These are phyloP conservation scores for Magnolia sinica DNA, from an alignment of 164 flowering plant species.

Conservation along the genomic window DNA sequence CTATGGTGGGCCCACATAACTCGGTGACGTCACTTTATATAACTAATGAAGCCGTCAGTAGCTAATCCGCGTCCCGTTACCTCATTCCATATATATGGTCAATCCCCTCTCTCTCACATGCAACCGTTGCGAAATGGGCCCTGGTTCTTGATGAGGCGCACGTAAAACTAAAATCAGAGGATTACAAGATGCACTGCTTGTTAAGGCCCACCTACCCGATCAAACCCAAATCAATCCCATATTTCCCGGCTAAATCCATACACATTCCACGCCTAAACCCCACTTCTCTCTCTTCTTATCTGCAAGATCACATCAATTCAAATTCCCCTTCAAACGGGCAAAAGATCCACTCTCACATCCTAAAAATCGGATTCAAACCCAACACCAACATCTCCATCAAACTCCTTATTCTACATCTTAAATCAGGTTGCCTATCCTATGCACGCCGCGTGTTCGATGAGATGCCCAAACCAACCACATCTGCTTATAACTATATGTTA, in stretches of 20 bases:
- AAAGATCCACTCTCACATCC: conserved; percentile 61
- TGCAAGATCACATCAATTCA: conserved; percentile 70
- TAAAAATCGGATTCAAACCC: conserved; percentile 64
- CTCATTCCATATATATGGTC: too few relatives aligned
- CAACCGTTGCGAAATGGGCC: too few relatives aligned
- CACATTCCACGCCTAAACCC: conserved; percentile 20
- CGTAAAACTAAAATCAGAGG: background rate
- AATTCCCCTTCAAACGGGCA: conserved; percentile 56
- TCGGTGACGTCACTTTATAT: too few relatives aligned
- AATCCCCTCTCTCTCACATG: too few relatives aligned
- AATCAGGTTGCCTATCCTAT: conserved; percentile 38
- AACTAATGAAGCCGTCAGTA: too few relatives aligned
- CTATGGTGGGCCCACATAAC: too few relatives aligned
- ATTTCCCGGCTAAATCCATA: background rate
- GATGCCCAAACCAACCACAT: conserved; percentile 54
- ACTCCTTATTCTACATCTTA: conserved; percentile 60
- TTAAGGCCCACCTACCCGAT: background rate
- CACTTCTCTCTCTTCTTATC: conserved; percentile 38
- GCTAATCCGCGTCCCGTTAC: too few relatives aligned
- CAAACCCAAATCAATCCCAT: background rate
- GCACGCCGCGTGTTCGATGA: conserved; percentile 73
- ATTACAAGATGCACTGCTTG: background rate
- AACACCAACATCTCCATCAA: conserved; percentile 66
- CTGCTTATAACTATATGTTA: conserved; percentile 81
- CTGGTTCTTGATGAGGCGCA: background rate